Base-by-base conservation (phyloP, 768 basidiomycete genomes). In the Hebeloma cylindrosporum region DNA sequence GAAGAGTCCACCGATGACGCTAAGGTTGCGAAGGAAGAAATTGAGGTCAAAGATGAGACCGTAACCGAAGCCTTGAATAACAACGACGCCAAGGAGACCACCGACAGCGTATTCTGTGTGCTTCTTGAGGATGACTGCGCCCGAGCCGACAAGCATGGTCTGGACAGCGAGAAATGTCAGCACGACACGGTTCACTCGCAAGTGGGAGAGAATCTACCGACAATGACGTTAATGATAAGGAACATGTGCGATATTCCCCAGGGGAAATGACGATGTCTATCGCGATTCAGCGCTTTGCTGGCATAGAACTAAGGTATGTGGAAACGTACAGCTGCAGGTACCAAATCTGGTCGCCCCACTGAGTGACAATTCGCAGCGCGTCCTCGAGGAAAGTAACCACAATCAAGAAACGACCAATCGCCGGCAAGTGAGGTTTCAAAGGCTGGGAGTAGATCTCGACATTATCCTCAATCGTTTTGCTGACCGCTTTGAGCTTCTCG, bases 11-110 rank as follows among this genome's bases (percentile, higher is more conserved):
- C 96, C 96, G 50, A 98, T 93, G 62, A 99, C 96, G 51, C 86
- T 89, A 45, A 99, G 78, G 70, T 98, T 99, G 65, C 96, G 93
- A 33, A 98, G 86, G 92, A 99, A 99, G 80, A 99, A 99, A 72
- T 90, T 98, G 65, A 98, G 78, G 77, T 98, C 96, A 68, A 99
- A 99, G 60, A 99, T 95, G 64, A 99, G 88, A 25, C 96, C 96
- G 60, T 99, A 99, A 56, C 96, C 96, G 56, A 99, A 88, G 33
- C 95, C 95, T 69, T 99, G 96, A 33, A 93, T 82, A 57, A 98
- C 69, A 45, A 99, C 94, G 38, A 98, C 96, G 38, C 73, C 75
- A 42, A 98, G 77, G 34, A 99, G 86, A 55, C 93, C 93, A 34
- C 83, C 82, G 52, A 95, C 89, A 10, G 94, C 86, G 62, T 81